phyloP scores from a whole-genome alignment of 2,329 filamentous ascomycete species.

The Emmonsia crescens region DNA sequence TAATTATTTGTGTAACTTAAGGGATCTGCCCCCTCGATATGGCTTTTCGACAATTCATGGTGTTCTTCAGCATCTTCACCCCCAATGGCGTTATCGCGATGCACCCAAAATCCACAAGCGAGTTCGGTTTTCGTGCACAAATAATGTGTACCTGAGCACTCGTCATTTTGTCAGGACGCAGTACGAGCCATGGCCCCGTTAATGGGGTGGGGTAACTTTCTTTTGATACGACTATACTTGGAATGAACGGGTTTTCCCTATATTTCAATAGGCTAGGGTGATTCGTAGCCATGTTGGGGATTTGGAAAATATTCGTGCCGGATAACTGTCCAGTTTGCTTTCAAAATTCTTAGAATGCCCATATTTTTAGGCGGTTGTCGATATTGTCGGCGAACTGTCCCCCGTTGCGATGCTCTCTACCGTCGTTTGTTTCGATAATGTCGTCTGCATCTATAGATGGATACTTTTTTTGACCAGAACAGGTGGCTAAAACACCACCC shows the following conservation, averaged over 20 bases:
- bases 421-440: not conserved
- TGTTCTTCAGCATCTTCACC: not conserved
- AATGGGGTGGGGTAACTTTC: not conserved
- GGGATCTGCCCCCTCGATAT: too few relatives aligned
- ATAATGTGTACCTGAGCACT: too few relatives aligned
- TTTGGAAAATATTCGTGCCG: not conserved
- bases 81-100: too few relatives aligned
- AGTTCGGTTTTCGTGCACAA: not conserved
- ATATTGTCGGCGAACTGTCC: not conserved
- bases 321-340: not conserved
- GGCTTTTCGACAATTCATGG: not conserved
- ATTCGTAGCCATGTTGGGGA: not conserved
- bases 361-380: constrained; percentile 33
- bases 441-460: constrained; percentile 11
- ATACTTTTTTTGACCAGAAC: constrained; percentile 35
- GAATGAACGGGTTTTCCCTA: not conserved
- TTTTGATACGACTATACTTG: not conserved
- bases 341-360: constrained; percentile 19
- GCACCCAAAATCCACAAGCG: not conserved
- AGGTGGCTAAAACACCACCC: constrained; percentile 40
- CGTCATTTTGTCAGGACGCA: too few relatives aligned
- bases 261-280: not conserved
- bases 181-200: too few relatives aligned
- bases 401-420: not conserved
- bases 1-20: too few relatives aligned